phyloP scores from a whole-genome alignment of 257 asterid species.

The Lithospermum erythrorhizon region DNA sequence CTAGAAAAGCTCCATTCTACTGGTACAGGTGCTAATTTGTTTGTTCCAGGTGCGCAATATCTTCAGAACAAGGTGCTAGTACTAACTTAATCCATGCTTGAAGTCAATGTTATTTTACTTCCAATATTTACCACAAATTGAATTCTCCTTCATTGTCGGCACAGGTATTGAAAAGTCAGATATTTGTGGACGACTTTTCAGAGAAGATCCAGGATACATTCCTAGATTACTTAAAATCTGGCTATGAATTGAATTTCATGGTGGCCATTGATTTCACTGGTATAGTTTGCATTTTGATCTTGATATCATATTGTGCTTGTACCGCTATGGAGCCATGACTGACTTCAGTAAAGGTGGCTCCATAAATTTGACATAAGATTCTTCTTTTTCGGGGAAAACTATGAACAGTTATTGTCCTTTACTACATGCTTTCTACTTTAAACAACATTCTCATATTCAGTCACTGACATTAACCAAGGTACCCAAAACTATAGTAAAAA shows the following conservation, averaged over 20 bases:
- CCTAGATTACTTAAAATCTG: slow-evolving; percentile 87
- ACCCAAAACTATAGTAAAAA: too few relatives aligned
- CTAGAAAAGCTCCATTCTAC: slow-evolving; percentile 66
- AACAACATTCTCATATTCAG: too few relatives aligned
- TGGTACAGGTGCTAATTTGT: slow-evolving; percentile 53
- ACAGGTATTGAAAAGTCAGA: slow-evolving; percentile 76
- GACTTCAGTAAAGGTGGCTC: too few relatives aligned
- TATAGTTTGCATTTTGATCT: slow-evolving; percentile 16
- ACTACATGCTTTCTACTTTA: too few relatives aligned
- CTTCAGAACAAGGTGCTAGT: slow-evolving; percentile 64
- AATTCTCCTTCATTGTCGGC: not conserved
- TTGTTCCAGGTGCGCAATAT: slow-evolving; percentile 43
- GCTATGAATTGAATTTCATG: slow-evolving; percentile 95
- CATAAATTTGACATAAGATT: too few relatives aligned
- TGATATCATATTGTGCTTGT: not conserved
- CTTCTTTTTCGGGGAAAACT: too few relatives aligned
- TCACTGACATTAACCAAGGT: too few relatives aligned
- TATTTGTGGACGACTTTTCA: slow-evolving; percentile 66
- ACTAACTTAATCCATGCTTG: not conserved
- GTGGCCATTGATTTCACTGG: slow-evolving; percentile 98
- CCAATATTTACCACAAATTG: not conserved
- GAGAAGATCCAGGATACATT: slow-evolving; percentile 74
- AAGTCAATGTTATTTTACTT: too few relatives aligned
- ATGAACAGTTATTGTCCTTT: too few relatives aligned
- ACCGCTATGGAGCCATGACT: not conserved